Evolutionary conservation across 345 rosid species (phyloP), one percentile per base, ranked within the genome.

Genomic region (Melaleuca alternifolia): DNA sequence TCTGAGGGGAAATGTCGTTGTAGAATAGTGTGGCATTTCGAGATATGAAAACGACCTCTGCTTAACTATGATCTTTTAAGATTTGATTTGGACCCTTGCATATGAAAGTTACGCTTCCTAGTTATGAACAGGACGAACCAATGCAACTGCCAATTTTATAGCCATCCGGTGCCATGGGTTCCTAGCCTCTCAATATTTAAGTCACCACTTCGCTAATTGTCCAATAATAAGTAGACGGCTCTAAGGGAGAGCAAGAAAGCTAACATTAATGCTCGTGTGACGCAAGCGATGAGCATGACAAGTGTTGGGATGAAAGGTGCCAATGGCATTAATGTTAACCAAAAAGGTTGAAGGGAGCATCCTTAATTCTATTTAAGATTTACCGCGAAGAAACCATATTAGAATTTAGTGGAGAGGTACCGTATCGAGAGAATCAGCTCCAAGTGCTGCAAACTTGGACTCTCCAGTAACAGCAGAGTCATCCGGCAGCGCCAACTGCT

Each of bases 381-480:
- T 21, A 52, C 6, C 57, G n/a, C 1, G 9, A 56, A 84, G 86
- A 57, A 18, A 3, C 51, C 50, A 15, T 41, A 13, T 28, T n/a
- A 6, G 26, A 33, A 79, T 53, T 51, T 86, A 54, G 37, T 77
- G 41, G 23, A 52, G 84, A 28, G 10, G 81, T 88, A 89, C 93
- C 81, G 92, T 90, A 50, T 91, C 93, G 13, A 90, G 89, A 85
- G 91, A 89, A 84, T 90, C 92, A 71, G 92, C 91, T 61, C 91
- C 91, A 51, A 90, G 90, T n/a, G 88, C 85, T 46, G 85, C 61
- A 54, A 91, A 91, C 62, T 89, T 90, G 18, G 90, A 91, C 44
- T 87, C 90, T 28, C 91, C 91, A 12, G 86, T 85, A 26, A 90
- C 87, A 3, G 59, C 61, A 85, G 87, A 23, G 18, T 85, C 91